Evolutionary conservation across 2,329 filamentous ascomycete species (phyloP), one percentile per base, ranked within the genome.

Genomic region (Xylogone sp.): DNA sequence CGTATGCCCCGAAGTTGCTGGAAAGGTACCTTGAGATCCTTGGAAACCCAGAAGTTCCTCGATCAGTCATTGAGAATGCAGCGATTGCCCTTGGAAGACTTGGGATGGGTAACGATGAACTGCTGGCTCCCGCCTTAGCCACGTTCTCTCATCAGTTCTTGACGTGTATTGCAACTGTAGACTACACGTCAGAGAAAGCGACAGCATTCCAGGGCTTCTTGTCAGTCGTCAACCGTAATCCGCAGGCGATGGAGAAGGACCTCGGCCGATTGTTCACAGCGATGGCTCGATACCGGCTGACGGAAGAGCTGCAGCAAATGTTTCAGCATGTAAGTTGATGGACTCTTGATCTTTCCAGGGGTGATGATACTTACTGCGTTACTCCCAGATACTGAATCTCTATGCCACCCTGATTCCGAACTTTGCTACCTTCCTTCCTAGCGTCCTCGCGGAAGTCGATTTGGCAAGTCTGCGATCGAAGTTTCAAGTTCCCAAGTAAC

Each of bases 181-280:
- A 90, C 48, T 86, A 89, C 63, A 93, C 90, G 2, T 89, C 96
- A 54, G 94, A 99, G 71, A 99, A 99, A 73, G 90, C 88, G 1
- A 92, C 92, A 21, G 93, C 94, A 0, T 90, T 97, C 68, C 84
- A 90, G 62, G 94, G 94, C 0, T 97, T 99, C 71, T 88, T 89
- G 50, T 79, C 87, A 59, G 81, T 96, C 45, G 88, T 97, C 3
- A 81, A 88, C 55, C 83, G 84, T 64, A 97, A 97, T 63, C 94
- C 94, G 1, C 83, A 91, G 65, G 90, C 91, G 2, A 93, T 99
- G 83, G 94, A 97, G 71, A 86, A 86, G 59, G 88, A 85, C 52
- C 76, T 99, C 42, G 76, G 87, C 31, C 82, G 87, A 51, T 95
- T 94, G 71, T 96, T 99, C 68, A 80, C 77, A 48, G 80, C 89